phyloP scores from a whole-genome alignment of 345 rosid genomes.

The Litchi chinensis region DNA sequence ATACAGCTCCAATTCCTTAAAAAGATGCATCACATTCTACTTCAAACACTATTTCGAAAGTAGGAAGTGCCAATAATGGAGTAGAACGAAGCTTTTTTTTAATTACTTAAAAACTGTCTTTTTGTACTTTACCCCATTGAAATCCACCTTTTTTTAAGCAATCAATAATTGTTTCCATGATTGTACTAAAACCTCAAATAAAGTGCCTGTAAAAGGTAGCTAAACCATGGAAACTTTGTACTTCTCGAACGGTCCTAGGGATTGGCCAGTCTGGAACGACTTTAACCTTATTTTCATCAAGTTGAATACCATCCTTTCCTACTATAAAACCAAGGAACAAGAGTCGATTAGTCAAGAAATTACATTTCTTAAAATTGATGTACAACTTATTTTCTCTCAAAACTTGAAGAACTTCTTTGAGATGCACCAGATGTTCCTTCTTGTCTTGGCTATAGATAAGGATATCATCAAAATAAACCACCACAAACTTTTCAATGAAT shows the following conservation, averaged over 20 bases:
- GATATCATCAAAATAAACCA: background rate
- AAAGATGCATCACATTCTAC: background rate
- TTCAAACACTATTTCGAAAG: background rate
- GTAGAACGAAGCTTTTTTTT: background rate
- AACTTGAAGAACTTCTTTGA: background rate
- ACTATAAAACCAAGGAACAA: background rate
- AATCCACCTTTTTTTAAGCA: background rate
- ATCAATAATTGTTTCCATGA: background rate
- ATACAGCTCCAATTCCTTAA: no score
- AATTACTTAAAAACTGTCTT: background rate
- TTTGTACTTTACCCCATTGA: background rate
- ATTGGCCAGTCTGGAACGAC: background rate
- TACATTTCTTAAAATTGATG: background rate
- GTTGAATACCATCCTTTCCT: background rate
- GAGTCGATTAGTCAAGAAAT: no score
- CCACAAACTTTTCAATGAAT: background rate
- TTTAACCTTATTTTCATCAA: background rate
- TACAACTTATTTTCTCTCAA: background rate
- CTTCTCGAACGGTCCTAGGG: background rate
- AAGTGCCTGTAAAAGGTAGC: background rate
- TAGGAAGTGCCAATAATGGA: fast-evolving
- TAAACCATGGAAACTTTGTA: background rate
- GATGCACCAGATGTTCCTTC: background rate
- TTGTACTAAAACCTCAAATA: background rate
- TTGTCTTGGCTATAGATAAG: background rate